phyloP scores from a whole-genome alignment of 805 yeast species.

The Grigorovia yakushimaensis region DNA sequence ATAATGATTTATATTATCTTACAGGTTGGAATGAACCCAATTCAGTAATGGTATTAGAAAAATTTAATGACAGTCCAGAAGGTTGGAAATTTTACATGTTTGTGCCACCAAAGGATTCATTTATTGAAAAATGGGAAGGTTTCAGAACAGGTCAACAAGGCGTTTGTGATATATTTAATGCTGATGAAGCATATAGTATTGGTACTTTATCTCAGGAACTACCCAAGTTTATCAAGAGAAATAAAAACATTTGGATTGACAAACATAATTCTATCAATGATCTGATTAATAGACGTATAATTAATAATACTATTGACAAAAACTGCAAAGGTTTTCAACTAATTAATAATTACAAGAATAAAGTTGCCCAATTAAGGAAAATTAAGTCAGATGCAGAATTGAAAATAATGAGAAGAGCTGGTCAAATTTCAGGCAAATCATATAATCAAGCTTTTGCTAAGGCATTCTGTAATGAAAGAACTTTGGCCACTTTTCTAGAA shows the following conservation, averaged over 20 bases:
- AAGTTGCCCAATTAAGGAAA: constrained; percentile 37
- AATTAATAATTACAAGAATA: constrained; percentile 8
- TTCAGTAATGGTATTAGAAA: constrained; percentile 58
- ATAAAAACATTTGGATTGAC: constrained; percentile 32
- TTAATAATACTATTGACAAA: neutral
- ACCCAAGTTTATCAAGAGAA: constrained; percentile 37
- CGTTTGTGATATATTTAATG: constrained; percentile 75
- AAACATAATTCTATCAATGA: constrained; percentile 2
- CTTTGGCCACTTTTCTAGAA: constrained; percentile 70
- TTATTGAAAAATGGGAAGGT: constrained; percentile 92
- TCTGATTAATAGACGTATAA: constrained; percentile 6
- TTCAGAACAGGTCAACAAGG: constrained; percentile 80
- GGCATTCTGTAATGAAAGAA: constrained; percentile 61
- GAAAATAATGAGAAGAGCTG: constrained; percentile 70
- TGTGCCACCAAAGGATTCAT: constrained; percentile 73
- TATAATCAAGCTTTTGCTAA: constrained; percentile 72
- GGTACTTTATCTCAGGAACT: constrained; percentile 1
- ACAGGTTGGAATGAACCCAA: constrained; percentile 93
- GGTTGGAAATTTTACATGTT: constrained; percentile 62
- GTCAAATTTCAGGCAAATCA: constrained; percentile 71
- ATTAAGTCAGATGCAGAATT: constrained; percentile 73
- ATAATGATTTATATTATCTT: constrained; percentile 75
- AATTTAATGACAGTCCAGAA: constrained; percentile 38
- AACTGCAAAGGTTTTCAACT: constrained; percentile 6
- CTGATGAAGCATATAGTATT: constrained; percentile 57